Evolutionary conservation across 257 asterid genomes (phyloP), one percentile per base, ranked within the genome.

Genomic region (Primulina huaijiensis): DNA sequence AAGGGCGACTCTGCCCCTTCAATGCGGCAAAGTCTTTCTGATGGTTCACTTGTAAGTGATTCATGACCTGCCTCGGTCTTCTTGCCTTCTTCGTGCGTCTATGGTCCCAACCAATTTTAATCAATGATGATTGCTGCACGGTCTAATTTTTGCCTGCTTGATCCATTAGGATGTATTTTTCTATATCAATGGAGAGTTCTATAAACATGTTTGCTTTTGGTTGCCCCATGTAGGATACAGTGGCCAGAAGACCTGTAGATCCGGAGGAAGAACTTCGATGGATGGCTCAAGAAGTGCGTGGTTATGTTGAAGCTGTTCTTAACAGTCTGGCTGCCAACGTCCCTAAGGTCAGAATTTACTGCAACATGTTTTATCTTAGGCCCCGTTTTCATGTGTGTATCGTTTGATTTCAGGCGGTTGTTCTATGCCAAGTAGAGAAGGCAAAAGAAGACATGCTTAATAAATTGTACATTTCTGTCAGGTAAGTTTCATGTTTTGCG

Each of bases 231-330:
- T 81, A 91, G 97, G 97, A 89, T 64, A 84, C 97, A 62, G 86
- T 87, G 96, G 68, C 84, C 55, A 84, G 97, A 84, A 82, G 86
- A 86, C 97, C 96, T 34, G 96, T 82, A 21, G 96, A 91, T 78
- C 97, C 97, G 3, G 97, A 91, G 78, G 97, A 91, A 80, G 97
- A 91, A 76, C 97, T 91, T 72, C 88, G 97, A 68, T 91, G 97
- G 97, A 91, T 91, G 96, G 81, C 97, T 80, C 97, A 91, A 74
- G 97, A 91, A 89, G 97, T 91, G 75, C 95, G 97, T 31, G 97
- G 97, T 70, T 91, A 91, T 81, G 97, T 91, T 74, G 97, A 91
- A 83, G 97, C 97, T 59, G 97, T 91, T 75, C 90, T 91, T 17
- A 91, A 91, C 79, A 91, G 97, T 77, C 96, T 91, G 75, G 97